phyloP scores from a whole-genome alignment of 140 eudicot genomes.

The Erigeron philadelphicus region DNA sequence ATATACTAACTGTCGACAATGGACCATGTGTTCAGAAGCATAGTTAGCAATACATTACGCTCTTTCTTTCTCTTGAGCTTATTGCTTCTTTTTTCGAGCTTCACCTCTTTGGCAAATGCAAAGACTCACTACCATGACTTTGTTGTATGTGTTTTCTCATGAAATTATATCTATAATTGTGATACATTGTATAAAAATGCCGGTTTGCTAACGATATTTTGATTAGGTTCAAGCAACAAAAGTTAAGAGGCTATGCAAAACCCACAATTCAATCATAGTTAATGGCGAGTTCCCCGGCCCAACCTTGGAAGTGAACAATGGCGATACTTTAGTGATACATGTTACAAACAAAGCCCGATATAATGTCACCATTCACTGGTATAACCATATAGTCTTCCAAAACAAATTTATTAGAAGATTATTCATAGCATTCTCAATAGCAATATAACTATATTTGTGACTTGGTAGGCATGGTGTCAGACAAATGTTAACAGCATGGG shows the following conservation, averaged over 20 bases:
- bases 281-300: constrained; percentile 86
- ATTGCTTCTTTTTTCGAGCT: constrained; percentile 39
- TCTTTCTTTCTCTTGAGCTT: constrained; percentile 27
- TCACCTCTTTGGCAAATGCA: constrained; percentile 40
- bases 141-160: constrained; percentile 45
- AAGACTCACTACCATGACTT: constrained; percentile 70
- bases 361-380: constrained; percentile 87
- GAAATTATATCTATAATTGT: neutral
- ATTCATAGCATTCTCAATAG: neutral
- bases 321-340: constrained; percentile 62
- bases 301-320: constrained; percentile 71
- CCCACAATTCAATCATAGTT: constrained; percentile 63
- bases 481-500: constrained; percentile 76
- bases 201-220: constrained; percentile 16
- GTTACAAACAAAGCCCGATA: constrained; percentile 71
- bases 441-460: neutral
- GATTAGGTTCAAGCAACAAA: constrained; percentile 63
- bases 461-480: constrained; percentile 77
- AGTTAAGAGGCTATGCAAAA: constrained; percentile 80
- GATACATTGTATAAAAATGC: neutral
- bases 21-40: constrained; percentile 27
- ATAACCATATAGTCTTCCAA: constrained; percentile 18
- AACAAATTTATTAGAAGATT: neutral
- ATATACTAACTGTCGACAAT: constrained; percentile 20
- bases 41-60: constrained; percentile 19